Base-by-base conservation (phyloP, 495 filamentous ascomycete species). In the Trichoderma gamsii region DNA sequence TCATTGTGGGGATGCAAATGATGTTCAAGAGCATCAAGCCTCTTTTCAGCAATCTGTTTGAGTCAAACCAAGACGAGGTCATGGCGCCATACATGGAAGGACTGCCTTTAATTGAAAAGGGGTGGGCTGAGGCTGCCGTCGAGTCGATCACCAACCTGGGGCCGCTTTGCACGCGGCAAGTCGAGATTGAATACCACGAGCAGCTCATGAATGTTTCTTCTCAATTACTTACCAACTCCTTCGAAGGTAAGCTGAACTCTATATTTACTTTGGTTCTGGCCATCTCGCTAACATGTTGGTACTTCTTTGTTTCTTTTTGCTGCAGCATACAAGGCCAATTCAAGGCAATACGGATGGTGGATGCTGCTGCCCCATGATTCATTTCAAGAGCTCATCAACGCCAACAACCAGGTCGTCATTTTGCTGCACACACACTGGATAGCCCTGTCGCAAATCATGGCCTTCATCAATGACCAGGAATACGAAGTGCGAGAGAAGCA, bases 341-440 rank as follows among this genome's bases (percentile, higher is more conserved):
- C 71, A 44, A 66, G 76, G 49, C 78, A 80, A 67, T 77, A 80
- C 77, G 71, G 23, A 7, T 83, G 81, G 81, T 83, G 81, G 81
- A 81, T 82, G 76, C 75, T 77, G 72, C 71, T 87, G 71, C 76
- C 80, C 8, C 81, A 87, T 71, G 73, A 75, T 1, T 75, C 85
- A 51, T 89, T 89, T 71, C 76, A 81, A 70, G 70, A 71, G 6
- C 79, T 88, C 52, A 78, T 86, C 69, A 78, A 84, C 69, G 79
- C 83, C 21, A 67, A 66, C 38, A 85, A 84, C 71, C 77, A 80
- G 68, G 73, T 81, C 15, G 76, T 77, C 7, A 73, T 83, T 49
- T 72, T 88, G n/a, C 72, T 89, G 9, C 80, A 83, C 16, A 70
- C 84, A 44, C 87, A 89, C 76, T 88, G 85, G 76, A 81, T 88